phyloP scores from a whole-genome alignment of 768 basidiomycete species.

The Kwoniella botswanensis region DNA sequence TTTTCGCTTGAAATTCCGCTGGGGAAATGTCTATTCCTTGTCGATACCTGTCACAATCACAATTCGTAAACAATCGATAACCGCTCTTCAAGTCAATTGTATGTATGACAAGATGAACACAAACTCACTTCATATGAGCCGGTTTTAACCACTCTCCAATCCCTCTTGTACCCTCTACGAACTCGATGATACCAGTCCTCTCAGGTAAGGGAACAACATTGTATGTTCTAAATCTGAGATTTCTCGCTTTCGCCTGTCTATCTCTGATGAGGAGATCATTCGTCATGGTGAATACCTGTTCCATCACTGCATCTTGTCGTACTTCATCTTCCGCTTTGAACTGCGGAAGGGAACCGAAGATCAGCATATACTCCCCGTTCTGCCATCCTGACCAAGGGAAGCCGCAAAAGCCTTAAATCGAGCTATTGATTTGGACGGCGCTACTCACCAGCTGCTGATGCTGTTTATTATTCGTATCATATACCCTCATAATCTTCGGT shows the following conservation, averaged over 20 bases:
- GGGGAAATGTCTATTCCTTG: constrained; percentile 63
- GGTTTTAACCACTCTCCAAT: constrained; percentile 67
- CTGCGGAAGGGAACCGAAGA: constrained; percentile 60
- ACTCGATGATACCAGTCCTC: constrained; percentile 85
- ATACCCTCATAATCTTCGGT: constrained; percentile 78
- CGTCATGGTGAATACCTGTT: constrained; percentile 91
- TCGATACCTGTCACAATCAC: constrained; percentile 65
- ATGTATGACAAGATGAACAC: too few relatives aligned
- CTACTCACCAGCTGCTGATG: constrained; percentile 85
- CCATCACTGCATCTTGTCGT: constrained; percentile 98
- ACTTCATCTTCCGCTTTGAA: constrained; percentile 94
- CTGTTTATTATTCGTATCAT: constrained; percentile 68
- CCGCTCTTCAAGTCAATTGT: too few relatives aligned
- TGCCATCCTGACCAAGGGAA: not conserved
- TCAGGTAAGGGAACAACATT: constrained; percentile 83
- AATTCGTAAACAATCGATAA: not conserved
- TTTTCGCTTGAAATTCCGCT: constrained; percentile 51
- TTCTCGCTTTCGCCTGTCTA: constrained; percentile 73
- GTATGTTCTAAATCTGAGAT: constrained; percentile 78
- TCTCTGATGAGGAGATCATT: constrained; percentile 77
- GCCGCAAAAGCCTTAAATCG: too few relatives aligned
- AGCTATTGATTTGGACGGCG: too few relatives aligned
- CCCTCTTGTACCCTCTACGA: constrained; percentile 77
- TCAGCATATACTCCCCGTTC: not conserved
- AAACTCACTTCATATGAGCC: constrained; percentile 69